A percentile compares a stretch with the other conserved stretches of the same genome.
phyloP scores from a whole-genome alignment of 2,329 filamentous ascomycete genomes.

The Claviceps monticola region DNA sequence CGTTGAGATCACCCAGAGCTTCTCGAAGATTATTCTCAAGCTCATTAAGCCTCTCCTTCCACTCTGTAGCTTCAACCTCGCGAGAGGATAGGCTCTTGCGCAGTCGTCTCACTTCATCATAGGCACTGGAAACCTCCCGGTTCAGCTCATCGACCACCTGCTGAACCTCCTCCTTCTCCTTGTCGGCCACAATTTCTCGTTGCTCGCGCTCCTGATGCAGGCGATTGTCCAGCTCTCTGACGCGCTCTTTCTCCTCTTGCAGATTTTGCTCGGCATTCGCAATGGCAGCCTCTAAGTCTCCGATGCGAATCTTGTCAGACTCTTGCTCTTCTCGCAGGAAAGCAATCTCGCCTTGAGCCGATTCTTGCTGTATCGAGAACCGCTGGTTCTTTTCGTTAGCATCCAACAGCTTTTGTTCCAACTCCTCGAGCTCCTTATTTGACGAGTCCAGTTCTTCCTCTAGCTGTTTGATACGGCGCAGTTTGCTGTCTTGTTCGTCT shows the following conservation, averaged over 20 bases:
- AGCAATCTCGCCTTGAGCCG: conserved; percentile 79
- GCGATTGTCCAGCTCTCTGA: conserved; percentile 57
- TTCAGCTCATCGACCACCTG: conserved; percentile 89
- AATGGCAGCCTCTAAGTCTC: conserved; percentile 74
- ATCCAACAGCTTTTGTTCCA: conserved; percentile 75
- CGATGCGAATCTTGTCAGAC: conserved; percentile 93
- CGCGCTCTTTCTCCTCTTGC: conserved; percentile 72
- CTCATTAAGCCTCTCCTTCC: conserved; percentile 82
- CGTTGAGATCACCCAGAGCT: conserved; percentile 75
- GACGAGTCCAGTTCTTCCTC: conserved; percentile 72
- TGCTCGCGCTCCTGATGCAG: conserved; percentile 71
- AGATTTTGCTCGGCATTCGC: conserved; percentile 65
- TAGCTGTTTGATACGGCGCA: conserved; percentile 65
- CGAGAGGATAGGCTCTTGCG: conserved; percentile 71
- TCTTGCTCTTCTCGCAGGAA: conserved; percentile 97
- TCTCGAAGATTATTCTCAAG: conserved; percentile 80
- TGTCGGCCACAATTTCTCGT: conserved; percentile 70
- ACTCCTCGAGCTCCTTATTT: conserved; percentile 72
- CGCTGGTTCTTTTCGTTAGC: conserved; percentile 78
- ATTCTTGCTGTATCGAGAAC: conserved; percentile 82
- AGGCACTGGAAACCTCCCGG: conserved; percentile 62
- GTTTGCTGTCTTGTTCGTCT: conserved; percentile 71
- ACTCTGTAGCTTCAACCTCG: conserved; percentile 79
- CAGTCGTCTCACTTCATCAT: conserved; percentile 72
- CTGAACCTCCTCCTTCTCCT: conserved; percentile 91